phyloP scores from a whole-genome alignment of 2,329 filamentous ascomycete genomes.

The Talaromyces islandicus region DNA sequence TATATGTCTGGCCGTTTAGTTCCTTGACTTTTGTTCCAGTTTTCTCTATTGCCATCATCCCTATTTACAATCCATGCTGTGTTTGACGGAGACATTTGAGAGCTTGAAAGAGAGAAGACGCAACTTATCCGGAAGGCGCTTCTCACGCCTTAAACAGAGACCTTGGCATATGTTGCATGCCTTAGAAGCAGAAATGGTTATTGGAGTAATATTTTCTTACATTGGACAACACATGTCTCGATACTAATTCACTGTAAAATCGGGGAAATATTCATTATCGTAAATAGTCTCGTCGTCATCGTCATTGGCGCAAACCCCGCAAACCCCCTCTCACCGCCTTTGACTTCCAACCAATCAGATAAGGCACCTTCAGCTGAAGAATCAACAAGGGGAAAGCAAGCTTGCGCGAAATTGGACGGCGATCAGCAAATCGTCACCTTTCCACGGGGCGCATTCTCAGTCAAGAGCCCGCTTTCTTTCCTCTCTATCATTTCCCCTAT shows the following conservation, averaged over 20 bases:
- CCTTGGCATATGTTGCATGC: neutral
- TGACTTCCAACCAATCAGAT: neutral
- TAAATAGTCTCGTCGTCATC: neutral
- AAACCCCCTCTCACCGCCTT: slow-evolving; percentile 2
- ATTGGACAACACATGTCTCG: neutral
- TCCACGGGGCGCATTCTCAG: neutral
- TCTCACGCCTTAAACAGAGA: neutral
- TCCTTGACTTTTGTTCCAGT: neutral
- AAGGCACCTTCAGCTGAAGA: neutral
- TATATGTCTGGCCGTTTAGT: neutral
- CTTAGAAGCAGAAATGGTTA: neutral
- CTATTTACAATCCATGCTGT: neutral
- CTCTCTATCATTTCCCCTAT: neutral
- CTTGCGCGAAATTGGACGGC: neutral
- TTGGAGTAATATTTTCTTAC: neutral
- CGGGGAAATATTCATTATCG: neutral
- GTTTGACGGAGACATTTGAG: neutral
- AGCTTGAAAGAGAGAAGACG: neutral
- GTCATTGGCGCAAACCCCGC: neutral
- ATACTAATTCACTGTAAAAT: neutral
- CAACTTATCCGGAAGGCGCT: neutral
- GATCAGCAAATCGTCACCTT: neutral
- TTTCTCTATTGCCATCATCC: neutral
- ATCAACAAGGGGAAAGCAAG: neutral
- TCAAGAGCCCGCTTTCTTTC: neutral